Conservation (phyloP, 2,329 filamentous ascomycete species). For the Basipetospora chlamydospora region DNA sequence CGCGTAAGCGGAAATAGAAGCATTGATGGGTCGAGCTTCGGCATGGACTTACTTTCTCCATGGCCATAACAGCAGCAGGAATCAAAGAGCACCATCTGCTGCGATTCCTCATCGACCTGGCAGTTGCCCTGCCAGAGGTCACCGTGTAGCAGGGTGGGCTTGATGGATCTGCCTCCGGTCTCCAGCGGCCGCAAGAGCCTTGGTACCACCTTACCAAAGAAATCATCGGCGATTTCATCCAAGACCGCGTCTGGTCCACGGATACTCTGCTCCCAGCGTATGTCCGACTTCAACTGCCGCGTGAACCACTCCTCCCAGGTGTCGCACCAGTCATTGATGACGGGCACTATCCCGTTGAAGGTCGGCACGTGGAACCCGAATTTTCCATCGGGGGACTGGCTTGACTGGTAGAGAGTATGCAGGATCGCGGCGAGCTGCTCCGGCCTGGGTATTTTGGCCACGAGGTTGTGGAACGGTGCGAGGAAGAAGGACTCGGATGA, state of each 20-base stretch:
- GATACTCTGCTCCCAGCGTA: slow-evolving; percentile 13
- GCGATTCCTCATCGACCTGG: slow-evolving; percentile 13
- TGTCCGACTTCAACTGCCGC: slow-evolving; percentile 13
- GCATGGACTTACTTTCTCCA: slow-evolving; percentile 18
- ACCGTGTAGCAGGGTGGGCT: slow-evolving; percentile 25
- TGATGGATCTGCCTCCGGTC: slow-evolving; percentile 19
- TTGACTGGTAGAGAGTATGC: slow-evolving; percentile 5
- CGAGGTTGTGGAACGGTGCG: background rate
- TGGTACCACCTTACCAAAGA: slow-evolving; percentile 27
- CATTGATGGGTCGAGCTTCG: too few relatives aligned
- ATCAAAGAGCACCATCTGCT: slow-evolving; percentile 19
- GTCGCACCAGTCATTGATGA: slow-evolving; percentile 8
- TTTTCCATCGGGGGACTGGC: slow-evolving; percentile 14
- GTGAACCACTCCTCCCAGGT: slow-evolving; percentile 9
- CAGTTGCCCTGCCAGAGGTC: slow-evolving; percentile 23
- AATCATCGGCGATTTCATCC: slow-evolving; percentile 12
- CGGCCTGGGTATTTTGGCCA: too few relatives aligned
- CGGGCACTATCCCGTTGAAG: slow-evolving; percentile 12
- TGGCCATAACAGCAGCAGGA: slow-evolving; percentile 22
- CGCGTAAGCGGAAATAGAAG: too few relatives aligned
- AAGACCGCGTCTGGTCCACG: slow-evolving; percentile 15
- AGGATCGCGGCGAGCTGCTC: slow-evolving; percentile 10
- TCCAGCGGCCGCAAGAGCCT: slow-evolving; percentile 25
- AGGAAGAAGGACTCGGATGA: background rate
- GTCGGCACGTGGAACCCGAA: slow-evolving; percentile 22